Evolutionary conservation across 2,329 filamentous ascomycete species (phyloP).

Genomic region (Whalleya microplaca): DNA sequence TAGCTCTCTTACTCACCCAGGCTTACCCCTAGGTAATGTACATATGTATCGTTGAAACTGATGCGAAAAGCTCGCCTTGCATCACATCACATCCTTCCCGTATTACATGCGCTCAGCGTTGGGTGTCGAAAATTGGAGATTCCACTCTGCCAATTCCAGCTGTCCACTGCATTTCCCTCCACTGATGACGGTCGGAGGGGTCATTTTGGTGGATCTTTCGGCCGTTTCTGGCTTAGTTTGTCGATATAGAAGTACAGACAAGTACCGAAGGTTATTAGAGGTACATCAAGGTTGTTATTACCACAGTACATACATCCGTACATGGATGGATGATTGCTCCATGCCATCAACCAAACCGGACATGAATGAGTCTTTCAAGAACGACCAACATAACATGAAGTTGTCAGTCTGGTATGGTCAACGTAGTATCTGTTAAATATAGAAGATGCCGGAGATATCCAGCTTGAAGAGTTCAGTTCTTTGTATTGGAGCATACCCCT

Average conservation of each 20-base stretch:
- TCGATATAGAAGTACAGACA: background rate
- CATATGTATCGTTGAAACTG: background rate
- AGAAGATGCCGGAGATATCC: no score
- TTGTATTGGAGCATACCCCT: background rate
- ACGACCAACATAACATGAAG: background rate
- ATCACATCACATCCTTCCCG: background rate
- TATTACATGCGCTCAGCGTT: background rate
- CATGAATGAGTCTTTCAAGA: background rate
- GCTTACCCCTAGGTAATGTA: background rate
- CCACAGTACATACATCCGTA: no score
- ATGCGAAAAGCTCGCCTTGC: background rate
- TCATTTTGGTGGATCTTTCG: background rate
- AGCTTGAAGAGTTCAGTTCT: no score
- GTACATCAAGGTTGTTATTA: no score
- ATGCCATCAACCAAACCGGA: background rate
- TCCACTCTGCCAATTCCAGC: background rate
- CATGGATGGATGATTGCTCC: no score
- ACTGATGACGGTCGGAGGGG: background rate
- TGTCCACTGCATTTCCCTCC: background rate
- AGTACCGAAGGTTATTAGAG: background rate
- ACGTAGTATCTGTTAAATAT: no score
- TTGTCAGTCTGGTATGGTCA: background rate
- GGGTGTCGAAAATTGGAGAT: background rate
- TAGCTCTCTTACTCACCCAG: no score
- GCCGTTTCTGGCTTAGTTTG: background rate